Conservation (phyloP, 495 filamentous ascomycete species). For the Geoglossum glabrum region DNA sequence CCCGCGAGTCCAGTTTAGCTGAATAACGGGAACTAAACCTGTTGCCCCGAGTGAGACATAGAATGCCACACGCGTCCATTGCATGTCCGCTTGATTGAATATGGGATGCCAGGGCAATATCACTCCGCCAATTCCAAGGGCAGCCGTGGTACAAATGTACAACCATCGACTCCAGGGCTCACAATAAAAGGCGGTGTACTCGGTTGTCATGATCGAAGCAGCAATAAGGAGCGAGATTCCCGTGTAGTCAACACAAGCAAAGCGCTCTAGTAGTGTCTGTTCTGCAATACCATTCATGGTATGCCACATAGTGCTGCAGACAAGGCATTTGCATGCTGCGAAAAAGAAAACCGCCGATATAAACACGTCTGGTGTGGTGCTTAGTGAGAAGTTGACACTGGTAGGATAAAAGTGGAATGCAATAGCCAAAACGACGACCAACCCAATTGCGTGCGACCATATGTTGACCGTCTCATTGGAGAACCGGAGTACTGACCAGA, state of each 20-base stretch:
- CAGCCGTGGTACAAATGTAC: conserved; percentile 66
- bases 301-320: conserved; percentile 94
- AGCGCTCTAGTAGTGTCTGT: conserved; percentile 74
- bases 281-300: conserved; percentile 93
- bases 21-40: conserved; percentile 71
- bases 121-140: conserved; percentile 68
- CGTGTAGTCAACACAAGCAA: conserved; percentile 96
- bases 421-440: conserved; percentile 68
- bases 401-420: conserved; percentile 95
- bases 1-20: conserved; percentile 63
- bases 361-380: conserved; percentile 68
- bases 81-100: conserved; percentile 85
- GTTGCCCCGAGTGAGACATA: conserved; percentile 78
- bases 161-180: conserved; percentile 72
- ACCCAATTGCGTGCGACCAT: conserved; percentile 81
- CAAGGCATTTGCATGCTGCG: conserved; percentile 84
- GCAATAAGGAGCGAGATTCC: conserved; percentile 94
- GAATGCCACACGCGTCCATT: conserved; percentile 80
- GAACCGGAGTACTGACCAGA: conserved; percentile 56
- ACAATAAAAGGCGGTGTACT: conserved; percentile 97
- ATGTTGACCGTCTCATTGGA: conserved; percentile 96
- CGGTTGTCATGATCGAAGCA: conserved; percentile 91
- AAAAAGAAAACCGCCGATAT: conserved; percentile 93
- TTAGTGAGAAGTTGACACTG: conserved; percentile 64
- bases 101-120: conserved; percentile 91